Evolutionary conservation across 768 basidiomycete species (phyloP).

Genomic region (Ephemerocybe angulata): DNA sequence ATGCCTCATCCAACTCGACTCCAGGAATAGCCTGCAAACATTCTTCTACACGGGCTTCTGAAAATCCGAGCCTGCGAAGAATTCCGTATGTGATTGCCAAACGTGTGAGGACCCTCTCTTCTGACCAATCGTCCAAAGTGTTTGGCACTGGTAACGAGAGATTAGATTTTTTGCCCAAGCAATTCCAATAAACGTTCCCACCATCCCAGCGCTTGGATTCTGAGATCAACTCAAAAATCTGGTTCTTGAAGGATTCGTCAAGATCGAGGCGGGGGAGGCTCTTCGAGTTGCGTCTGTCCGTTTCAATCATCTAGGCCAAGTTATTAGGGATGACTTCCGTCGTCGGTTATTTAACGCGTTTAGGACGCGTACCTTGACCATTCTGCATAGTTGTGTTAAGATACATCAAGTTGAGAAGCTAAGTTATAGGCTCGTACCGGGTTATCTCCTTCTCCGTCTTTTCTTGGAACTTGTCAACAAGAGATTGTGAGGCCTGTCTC

Average conservation of each 20-base stretch:
- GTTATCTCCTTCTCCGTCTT: conserved; percentile 84
- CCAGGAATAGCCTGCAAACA: conserved; percentile 65
- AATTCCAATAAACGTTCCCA: background rate
- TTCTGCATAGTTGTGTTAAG: conserved; percentile 16
- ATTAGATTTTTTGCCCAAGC: background rate
- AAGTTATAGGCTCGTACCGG: conserved; percentile 37
- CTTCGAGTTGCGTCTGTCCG: conserved; percentile 71
- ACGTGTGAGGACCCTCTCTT: conserved; percentile 67
- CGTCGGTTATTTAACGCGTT: background rate
- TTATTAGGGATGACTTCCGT: background rate
- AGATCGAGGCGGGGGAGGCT: conserved; percentile 61
- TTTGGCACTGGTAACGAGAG: conserved; percentile 26
- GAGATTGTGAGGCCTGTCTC: conserved; percentile 58
- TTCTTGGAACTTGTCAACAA: conserved; percentile 83
- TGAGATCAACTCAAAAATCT: conserved; percentile 51
- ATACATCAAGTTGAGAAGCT: too few species aligned
- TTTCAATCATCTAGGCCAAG: conserved; percentile 63
- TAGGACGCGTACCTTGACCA: conserved; percentile 33
- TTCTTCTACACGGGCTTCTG: conserved; percentile 61
- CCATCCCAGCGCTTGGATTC: conserved; percentile 16
- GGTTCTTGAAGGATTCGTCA: conserved; percentile 53
- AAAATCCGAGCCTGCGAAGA: conserved; percentile 73
- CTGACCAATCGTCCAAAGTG: conserved; percentile 45
- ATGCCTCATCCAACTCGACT: conserved; percentile 81
- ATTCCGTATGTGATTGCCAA: conserved; percentile 81